Conservation (phyloP, 306 rosid species). For the Hippophae gyantsensis region DNA sequence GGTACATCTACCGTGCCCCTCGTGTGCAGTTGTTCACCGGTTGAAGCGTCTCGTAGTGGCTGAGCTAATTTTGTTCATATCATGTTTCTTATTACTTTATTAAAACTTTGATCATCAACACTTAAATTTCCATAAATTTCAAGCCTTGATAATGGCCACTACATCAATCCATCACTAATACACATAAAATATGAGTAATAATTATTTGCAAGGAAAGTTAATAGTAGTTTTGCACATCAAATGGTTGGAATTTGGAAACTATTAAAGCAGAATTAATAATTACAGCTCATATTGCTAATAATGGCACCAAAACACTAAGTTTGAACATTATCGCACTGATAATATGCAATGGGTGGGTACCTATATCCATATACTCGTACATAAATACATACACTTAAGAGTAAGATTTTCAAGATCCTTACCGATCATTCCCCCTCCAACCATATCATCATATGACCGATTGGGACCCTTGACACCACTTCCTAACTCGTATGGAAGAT, state of each 20-base stretch:
- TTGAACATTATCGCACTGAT: background rate
- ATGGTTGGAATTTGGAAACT: background rate
- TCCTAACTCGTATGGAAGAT: constrained; percentile 93
- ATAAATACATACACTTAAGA: background rate
- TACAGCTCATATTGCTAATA: background rate
- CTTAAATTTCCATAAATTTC: constrained; percentile 70
- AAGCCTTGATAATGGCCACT: constrained; percentile 82
- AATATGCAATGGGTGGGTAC: too few species aligned
- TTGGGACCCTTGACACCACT: constrained; percentile 87
- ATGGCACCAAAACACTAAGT: background rate
- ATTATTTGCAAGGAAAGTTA: constrained; percentile 1
- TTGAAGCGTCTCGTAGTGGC: too few species aligned
- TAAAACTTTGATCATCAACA: constrained; percentile 86
- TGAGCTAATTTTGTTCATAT: too few species aligned
- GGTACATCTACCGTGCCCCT: too few species aligned
- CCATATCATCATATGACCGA: constrained; percentile 50
- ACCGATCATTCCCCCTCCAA: constrained; percentile 98
- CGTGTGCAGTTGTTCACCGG: too few species aligned
- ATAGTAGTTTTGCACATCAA: background rate
- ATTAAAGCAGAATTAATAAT: constrained; percentile 3
- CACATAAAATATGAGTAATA: constrained; percentile 24
- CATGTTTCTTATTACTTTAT: constrained; percentile 29
- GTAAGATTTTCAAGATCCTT: constrained; percentile 12
- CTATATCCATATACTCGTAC: too few species aligned
- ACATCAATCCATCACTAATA: constrained; percentile 75